Conservation (phyloP, 2,329 filamentous ascomycete species). For the Fusarium sp. region DNA sequence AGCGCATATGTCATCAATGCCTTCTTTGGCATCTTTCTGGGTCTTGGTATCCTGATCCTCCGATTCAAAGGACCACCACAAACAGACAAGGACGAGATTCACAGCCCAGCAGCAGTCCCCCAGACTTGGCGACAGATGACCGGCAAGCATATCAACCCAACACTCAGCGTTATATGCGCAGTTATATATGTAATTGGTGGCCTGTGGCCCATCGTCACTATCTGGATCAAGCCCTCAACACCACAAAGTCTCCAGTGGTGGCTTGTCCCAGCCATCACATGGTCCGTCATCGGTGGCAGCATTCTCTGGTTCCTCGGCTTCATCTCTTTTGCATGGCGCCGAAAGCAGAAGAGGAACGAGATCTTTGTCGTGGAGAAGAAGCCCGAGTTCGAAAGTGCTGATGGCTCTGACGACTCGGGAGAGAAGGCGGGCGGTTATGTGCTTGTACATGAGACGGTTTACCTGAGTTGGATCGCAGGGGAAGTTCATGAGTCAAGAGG, state of each 20-base stretch:
- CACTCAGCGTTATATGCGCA: conserved; percentile 46
- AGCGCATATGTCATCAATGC: conserved; percentile 49
- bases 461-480: conserved; percentile 47
- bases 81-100: conserved; percentile 13
- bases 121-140: conserved; percentile 48
- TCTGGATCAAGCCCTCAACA: conserved; percentile 44
- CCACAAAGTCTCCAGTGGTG: conserved; percentile 41
- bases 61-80: conserved; percentile 48
- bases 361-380: conserved; percentile 49
- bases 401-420: conserved; percentile 15
- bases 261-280: conserved; percentile 46
- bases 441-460: conserved; percentile 51
- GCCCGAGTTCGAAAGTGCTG: conserved; percentile 47
- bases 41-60: conserved; percentile 49
- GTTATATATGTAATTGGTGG: conserved; percentile 46
- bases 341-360: conserved; percentile 43
- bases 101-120: conserved; percentile 19
- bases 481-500: conserved; percentile 39
- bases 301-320: conserved; percentile 50
- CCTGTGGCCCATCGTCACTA: conserved; percentile 46
- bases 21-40: conserved; percentile 49
- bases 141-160: conserved; percentile 44
- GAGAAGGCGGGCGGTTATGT: conserved; percentile 43
- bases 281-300: conserved; percentile 43
- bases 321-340: conserved; percentile 43